Conservation (phyloP, 768 basidiomycete genomes). For the Multifurca ochricompacta region DNA sequence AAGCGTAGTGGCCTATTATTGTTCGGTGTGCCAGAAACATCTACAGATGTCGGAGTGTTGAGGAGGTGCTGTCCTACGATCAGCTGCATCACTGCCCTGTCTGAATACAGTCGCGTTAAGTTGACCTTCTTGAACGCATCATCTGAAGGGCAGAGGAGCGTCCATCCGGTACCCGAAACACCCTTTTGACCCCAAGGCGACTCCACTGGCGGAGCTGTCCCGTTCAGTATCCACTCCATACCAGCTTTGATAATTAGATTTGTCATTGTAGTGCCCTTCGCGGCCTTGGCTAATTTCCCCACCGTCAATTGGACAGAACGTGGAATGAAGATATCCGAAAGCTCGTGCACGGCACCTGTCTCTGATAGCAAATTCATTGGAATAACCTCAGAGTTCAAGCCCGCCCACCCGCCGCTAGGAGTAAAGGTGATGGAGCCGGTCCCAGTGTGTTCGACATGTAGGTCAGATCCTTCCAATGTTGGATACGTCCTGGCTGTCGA, state of each 20-base stretch:
- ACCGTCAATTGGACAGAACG: conserved; percentile 79
- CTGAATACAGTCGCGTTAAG: conserved; percentile 60
- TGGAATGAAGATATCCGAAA: conserved; percentile 81
- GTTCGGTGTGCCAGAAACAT: conserved; percentile 34
- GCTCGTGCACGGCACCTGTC: conserved; percentile 87
- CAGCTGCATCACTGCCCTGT: conserved; percentile 42
- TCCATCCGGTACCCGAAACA: conserved; percentile 60
- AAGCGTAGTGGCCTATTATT: conserved; percentile 70
- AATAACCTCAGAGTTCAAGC: conserved; percentile 52
- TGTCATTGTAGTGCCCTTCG: conserved; percentile 83
- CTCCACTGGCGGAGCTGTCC: conserved; percentile 65
- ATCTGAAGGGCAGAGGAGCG: conserved; percentile 85
- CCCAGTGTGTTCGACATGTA: conserved; percentile 57
- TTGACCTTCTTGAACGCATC: conserved; percentile 86
- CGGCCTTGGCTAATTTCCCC: conserved; percentile 85
- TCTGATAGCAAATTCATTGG: conserved; percentile 68
- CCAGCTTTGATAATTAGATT: conserved; percentile 78
- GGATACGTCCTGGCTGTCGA: conserved; percentile 66
- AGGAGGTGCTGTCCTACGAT: conserved; percentile 77
- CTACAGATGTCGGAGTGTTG: conserved; percentile 21
- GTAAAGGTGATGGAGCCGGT: conserved; percentile 41
- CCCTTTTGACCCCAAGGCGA: conserved; percentile 53
- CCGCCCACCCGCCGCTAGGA: conserved; percentile 73
- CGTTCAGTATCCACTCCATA: conserved; percentile 86
- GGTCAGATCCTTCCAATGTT: conserved; percentile 79